Conservation (phyloP, 345 rosid genomes). For the Chamaenerion angustifolium region DNA sequence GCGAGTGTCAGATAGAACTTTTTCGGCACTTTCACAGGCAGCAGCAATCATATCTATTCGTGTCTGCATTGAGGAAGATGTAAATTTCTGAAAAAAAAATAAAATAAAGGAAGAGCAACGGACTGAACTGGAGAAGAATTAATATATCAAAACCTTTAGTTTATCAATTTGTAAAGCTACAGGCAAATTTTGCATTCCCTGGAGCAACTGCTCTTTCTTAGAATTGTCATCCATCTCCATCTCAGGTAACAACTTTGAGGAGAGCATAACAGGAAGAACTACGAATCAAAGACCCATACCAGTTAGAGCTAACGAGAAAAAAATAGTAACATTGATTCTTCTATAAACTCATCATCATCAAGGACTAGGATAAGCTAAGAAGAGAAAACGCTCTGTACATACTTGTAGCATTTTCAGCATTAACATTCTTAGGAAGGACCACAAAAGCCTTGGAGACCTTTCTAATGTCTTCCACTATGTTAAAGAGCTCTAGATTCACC, state of each 20-base stretch:
- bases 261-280: conserved; percentile 94
- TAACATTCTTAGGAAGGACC: conserved; percentile 82
- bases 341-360: no score
- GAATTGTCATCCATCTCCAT: conserved; percentile 79
- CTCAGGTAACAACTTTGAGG: conserved; percentile 83
- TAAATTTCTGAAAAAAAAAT: no score
- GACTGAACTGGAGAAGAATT: not conserved
- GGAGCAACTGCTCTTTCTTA: conserved; percentile 83
- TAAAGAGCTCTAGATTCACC: conserved; percentile 92
- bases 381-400: conserved; percentile 10
- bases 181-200: conserved; percentile 69
- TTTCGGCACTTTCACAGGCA: conserved; percentile 92
- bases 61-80: conserved; percentile 22
- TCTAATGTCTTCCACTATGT: conserved; percentile 72
- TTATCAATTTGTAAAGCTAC: conserved; percentile 58
- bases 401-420: conserved; percentile 72
- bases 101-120: no score
- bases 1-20: conserved; percentile 70
- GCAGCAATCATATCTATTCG: conserved; percentile 79
- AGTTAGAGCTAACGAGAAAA: no score
- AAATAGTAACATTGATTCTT: no score
- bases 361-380: not conserved
- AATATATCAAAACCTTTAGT: conserved; percentile 36
- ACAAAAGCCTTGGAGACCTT: conserved; percentile 77
- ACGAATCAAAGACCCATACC: conserved; percentile 8